phyloP scores from a whole-genome alignment of 805 yeast species.

The Blastobotrys robertii region DNA sequence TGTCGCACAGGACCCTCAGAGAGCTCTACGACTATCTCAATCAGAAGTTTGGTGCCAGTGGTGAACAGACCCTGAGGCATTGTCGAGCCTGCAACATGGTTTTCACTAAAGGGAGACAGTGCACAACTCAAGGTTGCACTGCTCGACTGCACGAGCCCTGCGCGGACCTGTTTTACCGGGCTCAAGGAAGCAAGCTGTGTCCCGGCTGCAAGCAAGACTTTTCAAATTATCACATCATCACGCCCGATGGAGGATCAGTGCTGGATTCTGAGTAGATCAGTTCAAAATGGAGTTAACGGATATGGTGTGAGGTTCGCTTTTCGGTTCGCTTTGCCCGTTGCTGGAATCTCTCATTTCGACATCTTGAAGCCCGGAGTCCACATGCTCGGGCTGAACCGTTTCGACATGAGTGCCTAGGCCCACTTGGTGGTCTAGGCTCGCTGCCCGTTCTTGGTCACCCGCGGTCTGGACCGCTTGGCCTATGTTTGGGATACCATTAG shows the following conservation, averaged over 20 bases:
- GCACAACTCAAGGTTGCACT: conserved; percentile 29
- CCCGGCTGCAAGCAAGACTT: background rate
- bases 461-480: no score
- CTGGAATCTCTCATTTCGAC: no score
- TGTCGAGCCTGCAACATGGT: conserved; percentile 46
- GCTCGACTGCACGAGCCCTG: conserved; percentile 43
- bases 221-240: background rate
- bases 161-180: conserved; percentile 18
- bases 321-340: no score
- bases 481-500: no score
- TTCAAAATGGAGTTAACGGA: background rate
- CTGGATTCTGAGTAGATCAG: no score
- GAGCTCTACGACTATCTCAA: conserved; percentile 38
- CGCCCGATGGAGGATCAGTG: no score
- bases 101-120: conserved; percentile 43
- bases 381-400: no score
- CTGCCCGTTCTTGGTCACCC: no score
- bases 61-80: conserved; percentile 24
- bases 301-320: background rate
- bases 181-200: conserved; percentile 1
- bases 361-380: no score
- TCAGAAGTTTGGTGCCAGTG: conserved; percentile 31
- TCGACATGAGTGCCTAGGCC: no score
- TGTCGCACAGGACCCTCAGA: conserved; percentile 34
- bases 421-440: no score